A percentile compares a stretch with the other conserved stretches of the same genome.
Conservation (phyloP, 1,284 basidiomycete species). For the Microbotryum violaceum region DNA sequence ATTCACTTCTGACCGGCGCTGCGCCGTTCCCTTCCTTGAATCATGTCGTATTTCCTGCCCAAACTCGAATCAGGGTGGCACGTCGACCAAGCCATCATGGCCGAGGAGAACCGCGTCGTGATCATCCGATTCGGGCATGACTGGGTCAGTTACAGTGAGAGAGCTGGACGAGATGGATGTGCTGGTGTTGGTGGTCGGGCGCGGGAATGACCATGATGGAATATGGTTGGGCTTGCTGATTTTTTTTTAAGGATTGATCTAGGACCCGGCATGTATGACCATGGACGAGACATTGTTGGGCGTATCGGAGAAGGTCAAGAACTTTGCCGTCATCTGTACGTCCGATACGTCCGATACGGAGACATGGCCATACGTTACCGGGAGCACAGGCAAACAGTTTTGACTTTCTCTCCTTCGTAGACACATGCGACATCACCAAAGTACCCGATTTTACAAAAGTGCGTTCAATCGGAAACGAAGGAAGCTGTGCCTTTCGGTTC, state of each 20-base stretch:
- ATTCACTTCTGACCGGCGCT: too few relatives aligned
- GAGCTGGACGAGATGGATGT: neutral
- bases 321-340: conserved; percentile 87
- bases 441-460: conserved; percentile 99
- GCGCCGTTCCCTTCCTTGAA: too few relatives aligned
- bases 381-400: neutral
- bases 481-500: too few relatives aligned
- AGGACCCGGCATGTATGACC: conserved; percentile 89
- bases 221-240: too few relatives aligned
- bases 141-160: conserved; percentile 43
- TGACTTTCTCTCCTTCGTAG: neutral
- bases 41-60: conserved; percentile 59
- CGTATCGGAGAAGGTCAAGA: conserved; percentile 92
- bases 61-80: conserved; percentile 94
- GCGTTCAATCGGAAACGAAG: conserved; percentile 32
- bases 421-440: conserved; percentile 76
- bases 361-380: neutral
- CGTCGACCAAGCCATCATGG: conserved; percentile 94
- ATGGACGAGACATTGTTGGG: conserved; percentile 97
- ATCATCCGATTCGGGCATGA: conserved; percentile 94
- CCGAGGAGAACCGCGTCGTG: conserved; percentile 92
- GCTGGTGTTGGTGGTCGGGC: neutral
- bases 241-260: too few relatives aligned
- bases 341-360: conserved; percentile 52
- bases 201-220: too few relatives aligned